Evolutionary conservation across 768 basidiomycete species (phyloP).

Genomic region (Boletus speciosus): DNA sequence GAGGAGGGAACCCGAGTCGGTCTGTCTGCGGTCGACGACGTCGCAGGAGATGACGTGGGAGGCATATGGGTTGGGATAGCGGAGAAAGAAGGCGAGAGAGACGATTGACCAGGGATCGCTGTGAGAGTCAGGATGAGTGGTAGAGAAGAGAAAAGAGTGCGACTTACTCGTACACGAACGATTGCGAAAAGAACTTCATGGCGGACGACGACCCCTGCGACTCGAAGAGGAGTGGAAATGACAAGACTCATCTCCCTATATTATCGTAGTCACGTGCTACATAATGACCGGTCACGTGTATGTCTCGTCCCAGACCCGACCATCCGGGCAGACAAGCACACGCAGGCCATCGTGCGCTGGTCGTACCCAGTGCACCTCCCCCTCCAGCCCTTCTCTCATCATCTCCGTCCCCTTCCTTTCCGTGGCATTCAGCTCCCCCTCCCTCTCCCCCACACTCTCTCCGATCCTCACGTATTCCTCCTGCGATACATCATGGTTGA

Average conservation of each 20-base stretch:
- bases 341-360: constrained; percentile 76
- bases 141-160: rapidly evolving
- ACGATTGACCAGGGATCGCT: constrained; percentile 95
- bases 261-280: constrained; percentile 8
- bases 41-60: constrained; percentile 94
- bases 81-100: constrained; percentile 88
- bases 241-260: background rate
- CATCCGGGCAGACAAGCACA: constrained; percentile 43
- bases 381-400: constrained; percentile 45
- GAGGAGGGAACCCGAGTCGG: constrained; percentile 68
- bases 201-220: constrained; percentile 40
- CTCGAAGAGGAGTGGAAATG: background rate
- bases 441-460: constrained; percentile 42
- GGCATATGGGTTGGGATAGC: constrained; percentile 95
- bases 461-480: constrained; percentile 71
- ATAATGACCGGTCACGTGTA: constrained; percentile 32
- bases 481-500: constrained; percentile 74
- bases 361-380: constrained; percentile 53
- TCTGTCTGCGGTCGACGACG: constrained; percentile 80
- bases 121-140: background rate
- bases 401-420: constrained; percentile 44
- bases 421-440: constrained; percentile 26
- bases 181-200: constrained; percentile 56
- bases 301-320: constrained; percentile 48
- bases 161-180: constrained; percentile 55